These are phyloP conservation scores for Picochlorum costavermella DNA, from an alignment of 139 green algal genomes.

Conservation along the genomic window DNA sequence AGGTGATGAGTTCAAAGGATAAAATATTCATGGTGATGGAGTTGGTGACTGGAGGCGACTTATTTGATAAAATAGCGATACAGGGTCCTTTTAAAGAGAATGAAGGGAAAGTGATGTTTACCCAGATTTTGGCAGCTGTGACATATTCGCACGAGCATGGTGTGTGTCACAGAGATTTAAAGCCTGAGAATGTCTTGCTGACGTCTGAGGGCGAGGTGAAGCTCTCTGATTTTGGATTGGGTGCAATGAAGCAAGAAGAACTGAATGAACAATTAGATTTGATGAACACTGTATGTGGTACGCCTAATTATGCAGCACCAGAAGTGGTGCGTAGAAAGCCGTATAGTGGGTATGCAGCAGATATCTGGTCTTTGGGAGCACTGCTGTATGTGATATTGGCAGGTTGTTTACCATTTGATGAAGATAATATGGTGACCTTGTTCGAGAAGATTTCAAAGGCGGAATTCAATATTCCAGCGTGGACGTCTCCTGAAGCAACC, in stretches of 20 bases:
- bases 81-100: slow-evolving; percentile 48
- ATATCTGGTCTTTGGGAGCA: slow-evolving; percentile 55
- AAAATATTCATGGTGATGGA: slow-evolving; percentile 74
- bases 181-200: slow-evolving; percentile 60
- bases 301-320: slow-evolving; percentile 68
- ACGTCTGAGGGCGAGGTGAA: slow-evolving; percentile 32
- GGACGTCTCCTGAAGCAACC: slow-evolving; percentile 19
- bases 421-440: slow-evolving; percentile 27
- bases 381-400: slow-evolving; percentile 40
- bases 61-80: slow-evolving; percentile 58
- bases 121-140: slow-evolving; percentile 58
- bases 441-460: slow-evolving; percentile 34
- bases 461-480: slow-evolving; percentile 31
- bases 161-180: slow-evolving; percentile 53
- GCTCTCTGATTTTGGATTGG: slow-evolving; percentile 56
- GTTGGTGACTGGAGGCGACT: slow-evolving; percentile 58
- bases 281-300: slow-evolving; percentile 61
- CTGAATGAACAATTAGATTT: slow-evolving; percentile 12
- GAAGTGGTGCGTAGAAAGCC: slow-evolving; percentile 47
- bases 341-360: slow-evolving; percentile 42
- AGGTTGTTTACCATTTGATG: slow-evolving; percentile 48
- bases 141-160: slow-evolving; percentile 48
- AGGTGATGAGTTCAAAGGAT: slow-evolving; percentile 52
- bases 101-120: slow-evolving; percentile 39
- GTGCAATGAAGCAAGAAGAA: slow-evolving; percentile 16